A percentile compares a stretch with the other conserved stretches of the same genome.
phyloP scores from a whole-genome alignment of 495 filamentous ascomycete genomes.

The Penicillium cinerascens region DNA sequence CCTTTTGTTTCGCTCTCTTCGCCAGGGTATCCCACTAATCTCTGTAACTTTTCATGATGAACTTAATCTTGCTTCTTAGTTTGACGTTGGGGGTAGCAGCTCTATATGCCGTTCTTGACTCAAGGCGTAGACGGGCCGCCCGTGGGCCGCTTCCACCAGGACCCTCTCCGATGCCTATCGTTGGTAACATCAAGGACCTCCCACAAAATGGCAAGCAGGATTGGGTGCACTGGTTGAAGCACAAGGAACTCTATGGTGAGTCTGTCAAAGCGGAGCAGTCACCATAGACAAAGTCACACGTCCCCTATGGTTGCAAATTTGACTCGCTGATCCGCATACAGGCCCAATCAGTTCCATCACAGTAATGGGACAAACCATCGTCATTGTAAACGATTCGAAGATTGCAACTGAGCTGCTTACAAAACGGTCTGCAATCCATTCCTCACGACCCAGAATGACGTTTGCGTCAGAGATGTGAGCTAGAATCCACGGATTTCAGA shows the following conservation, averaged over 20 bases:
- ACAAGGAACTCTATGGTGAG: conserved; percentile 46
- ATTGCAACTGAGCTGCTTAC: conserved; percentile 45
- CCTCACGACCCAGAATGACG: conserved; percentile 34
- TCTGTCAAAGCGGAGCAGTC: background rate
- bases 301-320: too few species aligned
- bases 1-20: too few species aligned
- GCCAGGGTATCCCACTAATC: too few species aligned
- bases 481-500: too few species aligned
- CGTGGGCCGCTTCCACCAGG: conserved; percentile 42
- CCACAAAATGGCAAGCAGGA: conserved; percentile 38
- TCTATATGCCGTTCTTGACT: too few species aligned
- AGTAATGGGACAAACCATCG: conserved; percentile 43
- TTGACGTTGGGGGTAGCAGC: too few species aligned
- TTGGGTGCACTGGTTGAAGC: conserved; percentile 45
- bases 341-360: conserved; percentile 53
- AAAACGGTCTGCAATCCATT: conserved; percentile 43
- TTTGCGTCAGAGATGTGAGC: conserved; percentile 41
- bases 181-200: conserved; percentile 48
- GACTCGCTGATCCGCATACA: conserved; percentile 1
- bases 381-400: conserved; percentile 45
- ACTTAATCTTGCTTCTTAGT: too few species aligned
- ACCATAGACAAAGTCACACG: background rate
- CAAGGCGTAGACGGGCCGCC: too few species aligned
- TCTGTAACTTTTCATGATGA: too few species aligned
- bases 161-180: conserved; percentile 38